phyloP scores from a whole-genome alignment of 148 eudicot species.

The Mesembryanthemum crystallinum region DNA sequence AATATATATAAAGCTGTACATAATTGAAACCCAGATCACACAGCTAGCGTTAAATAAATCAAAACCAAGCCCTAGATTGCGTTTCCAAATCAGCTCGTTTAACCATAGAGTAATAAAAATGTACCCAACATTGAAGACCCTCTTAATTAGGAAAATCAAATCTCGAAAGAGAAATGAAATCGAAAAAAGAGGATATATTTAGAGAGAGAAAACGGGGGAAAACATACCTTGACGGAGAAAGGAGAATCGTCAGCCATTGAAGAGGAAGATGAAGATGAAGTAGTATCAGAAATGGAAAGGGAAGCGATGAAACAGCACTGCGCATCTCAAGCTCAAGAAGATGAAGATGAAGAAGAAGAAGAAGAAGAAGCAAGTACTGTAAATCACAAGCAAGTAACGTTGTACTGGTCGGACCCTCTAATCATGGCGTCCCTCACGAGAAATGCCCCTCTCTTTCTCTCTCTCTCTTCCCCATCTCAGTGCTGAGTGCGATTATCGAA shows the following conservation, averaged over 20 bases:
- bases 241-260: conserved; percentile 46
- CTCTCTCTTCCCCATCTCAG: background rate
- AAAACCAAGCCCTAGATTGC: background rate
- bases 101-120: conserved; percentile 4
- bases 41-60: background rate
- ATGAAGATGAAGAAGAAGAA: background rate
- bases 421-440: background rate
- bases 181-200: too few species aligned
- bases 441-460: background rate
- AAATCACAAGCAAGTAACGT: background rate
- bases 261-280: background rate
- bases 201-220: background rate
- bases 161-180: background rate
- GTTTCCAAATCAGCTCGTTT: background rate
- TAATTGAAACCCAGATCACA: background rate
- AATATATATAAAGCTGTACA: background rate
- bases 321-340: background rate
- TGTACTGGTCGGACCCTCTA: background rate
- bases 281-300: background rate
- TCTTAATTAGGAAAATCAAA: background rate
- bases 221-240: conserved; percentile 34
- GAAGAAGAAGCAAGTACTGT: background rate
- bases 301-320: conserved; percentile 11
- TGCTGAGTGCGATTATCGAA: background rate
- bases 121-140: background rate